Evolutionary conservation across 257 asterid species (phyloP).

Genomic region (Fraxinus pennsylvanica): DNA sequence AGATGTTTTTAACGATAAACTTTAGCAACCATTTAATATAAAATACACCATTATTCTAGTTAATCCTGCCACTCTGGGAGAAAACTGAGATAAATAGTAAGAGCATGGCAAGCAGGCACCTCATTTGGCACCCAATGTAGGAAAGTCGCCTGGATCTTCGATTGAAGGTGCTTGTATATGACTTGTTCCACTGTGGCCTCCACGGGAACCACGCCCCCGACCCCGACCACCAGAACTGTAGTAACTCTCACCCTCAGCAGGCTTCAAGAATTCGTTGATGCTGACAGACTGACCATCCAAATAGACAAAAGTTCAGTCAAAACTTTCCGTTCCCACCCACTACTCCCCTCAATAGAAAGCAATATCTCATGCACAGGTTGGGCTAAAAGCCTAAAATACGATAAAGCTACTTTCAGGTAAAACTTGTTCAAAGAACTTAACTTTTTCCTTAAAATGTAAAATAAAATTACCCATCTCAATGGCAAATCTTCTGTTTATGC

Average conservation of each 20-base stretch:
- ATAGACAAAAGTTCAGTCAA: background rate
- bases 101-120: slow-evolving; percentile 18
- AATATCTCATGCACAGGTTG: background rate
- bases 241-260: slow-evolving; percentile 71
- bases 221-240: slow-evolving; percentile 61
- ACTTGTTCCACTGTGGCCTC: slow-evolving; percentile 49
- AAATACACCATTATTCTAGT: slow-evolving; percentile 43
- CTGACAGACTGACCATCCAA: slow-evolving; percentile 59
- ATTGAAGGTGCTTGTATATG: slow-evolving; percentile 58
- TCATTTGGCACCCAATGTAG: slow-evolving; percentile 73
- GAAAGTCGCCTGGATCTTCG: slow-evolving; percentile 75
- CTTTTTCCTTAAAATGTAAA: no score
- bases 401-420: background rate
- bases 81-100: slow-evolving; percentile 20
- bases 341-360: background rate
- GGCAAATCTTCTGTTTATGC: no score
- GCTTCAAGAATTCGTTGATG: slow-evolving; percentile 87
- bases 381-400: no score
- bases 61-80: slow-evolving; percentile 25
- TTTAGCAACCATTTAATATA: slow-evolving; percentile 28
- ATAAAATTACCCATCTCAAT: no score
- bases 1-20: slow-evolving; percentile 40
- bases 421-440: no score
- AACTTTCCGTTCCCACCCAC: background rate
- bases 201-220: slow-evolving; percentile 55